Evolutionary conservation across 23 red algal genomes (phyloP), one percentile per base, ranked within the genome.

Genomic region (Agarophyton chilense): DNA sequence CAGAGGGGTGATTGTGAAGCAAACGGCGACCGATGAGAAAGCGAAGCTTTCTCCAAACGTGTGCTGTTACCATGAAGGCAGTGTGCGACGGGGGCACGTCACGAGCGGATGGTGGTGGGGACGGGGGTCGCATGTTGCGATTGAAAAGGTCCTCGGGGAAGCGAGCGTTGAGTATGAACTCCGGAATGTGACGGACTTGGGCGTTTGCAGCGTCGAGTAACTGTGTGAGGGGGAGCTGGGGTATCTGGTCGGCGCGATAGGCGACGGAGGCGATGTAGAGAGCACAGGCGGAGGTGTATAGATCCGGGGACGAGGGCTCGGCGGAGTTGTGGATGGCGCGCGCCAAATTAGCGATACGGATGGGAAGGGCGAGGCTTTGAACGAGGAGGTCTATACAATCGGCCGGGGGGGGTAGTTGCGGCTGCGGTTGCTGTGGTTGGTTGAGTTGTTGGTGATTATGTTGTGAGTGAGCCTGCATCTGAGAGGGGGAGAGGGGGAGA

Each of bases 201-300:
- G 68, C 4, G 34, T 43, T 21, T 7, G 68, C 68, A 2, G 21
- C 68, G 68, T 12, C 19, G 38, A 74, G 68, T 21, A 74, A 12
- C 2, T 18, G 68, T 11, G 40, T 25, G 12, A 74, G 68, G 29
- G 68, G 68, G 13, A 49, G 40, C 13, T 49, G 68, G 3, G 68
- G 68, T n/a, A 74, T 74, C 36, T 74, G 40, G 16, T 47, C 19
- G 39, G 68, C 68, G 13, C 41, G 68, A 16, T 17, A 17, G 40
- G 68, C 68, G 38, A 74, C 36, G 68, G 68, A 46, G 2, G 68
- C 68, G 18, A 74, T 49, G 41, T 74, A 74, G 8, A 74, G 19
- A 2, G 68, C 68, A 33, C 68, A 74, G 41, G 68, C 68, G 10
- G 68, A 25, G 19, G 68, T 46, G 68, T 74, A 74, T 1, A 33